phyloP scores from a whole-genome alignment of 192 early-diverging fungal species.

The Paraglomus brasilianum region DNA sequence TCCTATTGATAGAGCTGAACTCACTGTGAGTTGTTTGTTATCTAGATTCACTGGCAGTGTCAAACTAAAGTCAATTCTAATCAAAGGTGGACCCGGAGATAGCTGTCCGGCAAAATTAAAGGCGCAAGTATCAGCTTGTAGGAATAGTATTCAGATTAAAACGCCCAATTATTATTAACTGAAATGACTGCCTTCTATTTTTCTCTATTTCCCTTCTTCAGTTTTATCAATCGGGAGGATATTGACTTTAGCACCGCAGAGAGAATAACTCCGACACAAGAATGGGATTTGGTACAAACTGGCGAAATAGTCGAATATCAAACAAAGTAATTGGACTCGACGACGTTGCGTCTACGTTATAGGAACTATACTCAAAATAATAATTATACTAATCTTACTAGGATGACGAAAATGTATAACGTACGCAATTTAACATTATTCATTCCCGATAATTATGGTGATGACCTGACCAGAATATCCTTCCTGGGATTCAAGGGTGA shows the following conservation, averaged over 20 bases:
- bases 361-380: no score
- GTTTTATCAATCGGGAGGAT: constrained; percentile 85
- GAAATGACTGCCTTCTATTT: no score
- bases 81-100: constrained; percentile 64
- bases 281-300: constrained; percentile 74
- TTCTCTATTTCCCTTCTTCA: no score
- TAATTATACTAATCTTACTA: constrained; percentile 5
- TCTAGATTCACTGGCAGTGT: constrained; percentile 82
- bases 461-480: constrained; percentile 67
- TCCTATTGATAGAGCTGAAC: not conserved
- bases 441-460: constrained; percentile 79
- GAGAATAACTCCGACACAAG: constrained; percentile 66
- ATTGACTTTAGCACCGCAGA: constrained; percentile 89
- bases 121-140: constrained; percentile 60
- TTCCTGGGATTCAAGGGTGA: constrained; percentile 94
- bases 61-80: constrained; percentile 85
- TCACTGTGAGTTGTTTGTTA: not conserved
- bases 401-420: constrained; percentile 73
- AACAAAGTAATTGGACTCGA: constrained; percentile 41
- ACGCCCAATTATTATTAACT: no score
- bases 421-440: constrained; percentile 79
- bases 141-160: no score
- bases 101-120: constrained; percentile 69
- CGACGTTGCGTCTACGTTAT: no score
- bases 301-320: constrained; percentile 60